Evolutionary conservation across 306 rosid genomes (phyloP).

Genomic region (Citrullus colocynthis): DNA sequence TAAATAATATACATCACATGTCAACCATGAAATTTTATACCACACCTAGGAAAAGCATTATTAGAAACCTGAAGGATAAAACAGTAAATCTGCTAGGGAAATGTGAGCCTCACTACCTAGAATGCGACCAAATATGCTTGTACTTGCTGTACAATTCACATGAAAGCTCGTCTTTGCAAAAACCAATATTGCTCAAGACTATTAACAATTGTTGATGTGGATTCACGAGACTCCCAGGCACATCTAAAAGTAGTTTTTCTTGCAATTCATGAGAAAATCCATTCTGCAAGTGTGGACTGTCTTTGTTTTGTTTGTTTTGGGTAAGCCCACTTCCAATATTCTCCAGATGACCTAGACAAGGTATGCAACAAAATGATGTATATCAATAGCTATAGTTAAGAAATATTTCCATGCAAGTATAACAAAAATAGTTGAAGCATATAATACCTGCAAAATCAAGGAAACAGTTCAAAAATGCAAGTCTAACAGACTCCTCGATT

Average conservation of each 20-base stretch:
- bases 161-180: constrained; percentile 92
- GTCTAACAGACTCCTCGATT: constrained; percentile 89
- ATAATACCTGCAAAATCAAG: constrained; percentile 92
- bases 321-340: constrained; percentile 59
- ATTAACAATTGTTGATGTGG: constrained; percentile 72
- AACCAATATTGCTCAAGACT: constrained; percentile 88
- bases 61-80: not conserved
- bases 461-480: constrained; percentile 86
- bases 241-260: constrained; percentile 34
- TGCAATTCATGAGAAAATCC: constrained; percentile 57
- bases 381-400: constrained; percentile 8
- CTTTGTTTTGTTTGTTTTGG: constrained; percentile 41
- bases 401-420: constrained; percentile 5
- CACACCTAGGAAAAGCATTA: not conserved
- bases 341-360: constrained; percentile 63
- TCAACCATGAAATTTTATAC: not conserved
- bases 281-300: constrained; percentile 43
- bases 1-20: not conserved
- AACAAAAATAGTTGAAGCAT: constrained; percentile 13
- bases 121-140: constrained; percentile 69
- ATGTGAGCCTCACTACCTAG: constrained; percentile 37
- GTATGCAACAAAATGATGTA: constrained; percentile 13
- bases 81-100: not conserved
- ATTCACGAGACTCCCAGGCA: constrained; percentile 45
- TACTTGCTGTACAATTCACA: constrained; percentile 69